A percentile compares a stretch with the other conserved stretches of the same genome.
phyloP scores from a whole-genome alignment of 495 filamentous ascomycete genomes.

The Aspergillus cavernicola region DNA sequence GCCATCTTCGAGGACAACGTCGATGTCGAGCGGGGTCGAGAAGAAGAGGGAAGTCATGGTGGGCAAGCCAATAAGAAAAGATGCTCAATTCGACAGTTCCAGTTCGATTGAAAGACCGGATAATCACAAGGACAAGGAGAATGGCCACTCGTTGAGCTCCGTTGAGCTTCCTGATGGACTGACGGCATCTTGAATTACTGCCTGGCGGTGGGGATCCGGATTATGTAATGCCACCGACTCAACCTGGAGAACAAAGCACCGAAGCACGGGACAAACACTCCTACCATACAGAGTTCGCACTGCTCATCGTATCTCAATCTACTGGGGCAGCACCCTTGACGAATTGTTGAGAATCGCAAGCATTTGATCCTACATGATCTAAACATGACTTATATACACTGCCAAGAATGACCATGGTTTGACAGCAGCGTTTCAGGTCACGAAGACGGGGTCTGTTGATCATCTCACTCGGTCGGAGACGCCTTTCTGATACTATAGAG shows the following conservation, averaged over 20 bases:
- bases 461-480: background rate
- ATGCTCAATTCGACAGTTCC: conserved; percentile 1
- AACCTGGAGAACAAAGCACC: no score
- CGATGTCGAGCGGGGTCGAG: conserved; percentile 96
- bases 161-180: conserved; percentile 16
- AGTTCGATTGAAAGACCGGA: no score
- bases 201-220: conserved; percentile 16
- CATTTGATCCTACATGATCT: background rate
- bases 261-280: no score
- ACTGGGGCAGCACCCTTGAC: background rate
- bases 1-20: conserved; percentile 91
- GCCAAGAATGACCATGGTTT: background rate
- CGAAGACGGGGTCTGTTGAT: background rate
- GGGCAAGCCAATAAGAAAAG: conserved; percentile 15
- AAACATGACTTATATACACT: background rate
- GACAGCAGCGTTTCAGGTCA: background rate
- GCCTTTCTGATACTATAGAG: background rate
- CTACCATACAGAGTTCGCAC: no score
- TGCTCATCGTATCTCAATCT: no score
- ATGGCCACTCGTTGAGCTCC: conserved; percentile 12
- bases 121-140: conserved; percentile 2
- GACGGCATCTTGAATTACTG: conserved; percentile 16
- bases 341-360: background rate
- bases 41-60: conserved; percentile 94
- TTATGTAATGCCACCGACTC: conserved; percentile 15